Conservation (phyloP, 176 grass and related monocot genomes). For the Poa annua region DNA sequence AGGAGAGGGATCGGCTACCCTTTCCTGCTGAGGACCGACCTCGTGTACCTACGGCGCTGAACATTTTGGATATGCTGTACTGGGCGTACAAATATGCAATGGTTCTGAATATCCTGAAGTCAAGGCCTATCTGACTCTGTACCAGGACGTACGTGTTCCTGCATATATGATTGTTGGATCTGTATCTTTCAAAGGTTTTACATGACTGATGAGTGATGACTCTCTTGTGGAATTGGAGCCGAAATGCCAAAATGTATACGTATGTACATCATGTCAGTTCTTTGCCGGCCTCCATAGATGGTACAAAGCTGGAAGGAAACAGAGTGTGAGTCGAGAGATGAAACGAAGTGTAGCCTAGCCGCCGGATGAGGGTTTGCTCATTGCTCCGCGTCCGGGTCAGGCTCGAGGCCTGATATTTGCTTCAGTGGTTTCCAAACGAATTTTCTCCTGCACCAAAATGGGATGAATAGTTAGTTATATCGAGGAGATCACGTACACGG, state of each 20-base stretch:
- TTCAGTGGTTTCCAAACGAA: conserved; percentile 88
- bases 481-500: background rate
- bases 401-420: conserved; percentile 67
- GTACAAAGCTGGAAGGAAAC: conserved; percentile 10
- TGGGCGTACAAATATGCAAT: background rate
- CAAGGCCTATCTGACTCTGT: background rate
- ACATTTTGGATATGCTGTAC: background rate
- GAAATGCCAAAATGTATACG: conserved; percentile 28
- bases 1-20: conserved; percentile 86
- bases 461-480: background rate
- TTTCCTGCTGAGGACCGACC: conserved; percentile 72
- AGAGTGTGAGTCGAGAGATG: background rate
- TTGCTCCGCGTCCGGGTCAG: conserved; percentile 42
- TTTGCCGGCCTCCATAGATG: background rate
- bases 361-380: background rate
- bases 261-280: conserved; percentile 30
- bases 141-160: background rate
- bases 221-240: background rate
- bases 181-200: background rate
- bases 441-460: conserved; percentile 64
- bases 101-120: background rate
- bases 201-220: conserved; percentile 5
- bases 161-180: conserved; percentile 20
- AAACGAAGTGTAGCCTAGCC: background rate
- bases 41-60: conserved; percentile 59